Base-by-base conservation (phyloP, 2,329 filamentous ascomycete genomes). In the Epichloe uncinata region DNA sequence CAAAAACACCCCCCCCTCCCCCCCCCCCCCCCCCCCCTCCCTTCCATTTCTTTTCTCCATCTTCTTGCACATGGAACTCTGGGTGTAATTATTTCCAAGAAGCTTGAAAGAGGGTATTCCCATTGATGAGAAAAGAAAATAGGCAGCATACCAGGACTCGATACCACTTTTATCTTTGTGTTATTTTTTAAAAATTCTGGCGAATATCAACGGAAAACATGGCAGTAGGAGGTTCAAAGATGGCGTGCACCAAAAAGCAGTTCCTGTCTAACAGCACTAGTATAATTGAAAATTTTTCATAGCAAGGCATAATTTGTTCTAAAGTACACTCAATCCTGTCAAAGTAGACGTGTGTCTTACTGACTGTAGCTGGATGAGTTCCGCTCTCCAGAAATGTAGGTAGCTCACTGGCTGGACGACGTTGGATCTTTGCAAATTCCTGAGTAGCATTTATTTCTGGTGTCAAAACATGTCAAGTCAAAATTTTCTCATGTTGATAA, bases 11-110 rank as follows among this genome's bases (percentile, higher is more conserved):
- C n/a, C n/a, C n/a, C n/a, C n/a, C n/a, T n/a, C n/a, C n/a, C n/a
- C n/a, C n/a, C n/a, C n/a, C 16, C 16, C 16, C 16, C 16, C 16
- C 16, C 16, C 16, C 16, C 16, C 16, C 2, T 22, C 1, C 18
- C 16, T 26, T 2, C 2, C 8, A 11, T 15, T 16, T 45, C 5
- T 22, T 36, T 45, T 45, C 26, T 44, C n/a, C 30, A 8, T 30
- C 30, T 44, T 44, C 34, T 37, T 47, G 20, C 46, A 50, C 42
- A 38, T 45, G 55, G 53, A 48, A 54, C 55, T 55, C 49, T 30
- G 54, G 50, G 41, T 16, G 22, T 33, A 9, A 41, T 40, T 4
- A 15, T 13, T 43, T 47, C 9, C 15, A 34, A 13, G n/a, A 30
- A 34, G n/a, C 35, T 22, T 15, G 36, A 48, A 16, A 37, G 45